Conservation (phyloP, 805 yeast genomes). For the Wickerhamomyces chambardii region DNA sequence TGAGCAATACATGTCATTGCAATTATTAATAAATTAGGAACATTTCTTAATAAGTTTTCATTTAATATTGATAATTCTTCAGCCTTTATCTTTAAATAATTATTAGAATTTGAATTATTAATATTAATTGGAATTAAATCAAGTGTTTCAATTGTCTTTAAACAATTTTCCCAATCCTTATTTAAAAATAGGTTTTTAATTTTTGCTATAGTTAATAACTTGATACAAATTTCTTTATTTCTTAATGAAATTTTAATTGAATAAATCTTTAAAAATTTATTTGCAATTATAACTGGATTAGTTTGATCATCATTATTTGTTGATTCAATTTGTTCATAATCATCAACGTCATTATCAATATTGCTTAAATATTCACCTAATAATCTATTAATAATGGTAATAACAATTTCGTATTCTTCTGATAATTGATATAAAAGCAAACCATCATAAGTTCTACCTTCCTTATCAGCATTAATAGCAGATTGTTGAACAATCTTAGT, state of each 20-base stretch:
- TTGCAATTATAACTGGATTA: conserved; percentile 29
- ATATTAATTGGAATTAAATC: conserved; percentile 55
- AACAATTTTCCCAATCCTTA: conserved; percentile 49
- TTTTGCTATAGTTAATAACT: conserved; percentile 56
- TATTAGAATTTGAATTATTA: conserved; percentile 21
- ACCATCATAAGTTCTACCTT: conserved; percentile 83
- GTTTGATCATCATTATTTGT: conserved; percentile 28
- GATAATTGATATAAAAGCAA: conserved; percentile 79
- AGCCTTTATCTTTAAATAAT: conserved; percentile 54
- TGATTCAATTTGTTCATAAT: no score
- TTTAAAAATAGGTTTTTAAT: conserved; percentile 52
- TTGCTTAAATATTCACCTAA: conserved; percentile 71
- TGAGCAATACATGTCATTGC: conserved; percentile 72
- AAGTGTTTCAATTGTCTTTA: conserved; percentile 46
- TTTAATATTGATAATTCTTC: conserved; percentile 59
- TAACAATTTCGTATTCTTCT: conserved; percentile 79
- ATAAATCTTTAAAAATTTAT: conserved; percentile 30
- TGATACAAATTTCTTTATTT: conserved; percentile 56
- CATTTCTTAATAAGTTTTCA: conserved; percentile 65
- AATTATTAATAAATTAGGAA: conserved; percentile 74
- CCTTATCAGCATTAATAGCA: conserved; percentile 83
- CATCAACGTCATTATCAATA: conserved; percentile 61
- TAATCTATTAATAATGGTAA: conserved; percentile 61
- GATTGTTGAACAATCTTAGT: conserved; percentile 73
- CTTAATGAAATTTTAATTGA: conserved; percentile 52